These are phyloP conservation scores for Trichoderma sp. DNA, from an alignment of 2,329 filamentous ascomycete genomes.

Conservation along the genomic window DNA sequence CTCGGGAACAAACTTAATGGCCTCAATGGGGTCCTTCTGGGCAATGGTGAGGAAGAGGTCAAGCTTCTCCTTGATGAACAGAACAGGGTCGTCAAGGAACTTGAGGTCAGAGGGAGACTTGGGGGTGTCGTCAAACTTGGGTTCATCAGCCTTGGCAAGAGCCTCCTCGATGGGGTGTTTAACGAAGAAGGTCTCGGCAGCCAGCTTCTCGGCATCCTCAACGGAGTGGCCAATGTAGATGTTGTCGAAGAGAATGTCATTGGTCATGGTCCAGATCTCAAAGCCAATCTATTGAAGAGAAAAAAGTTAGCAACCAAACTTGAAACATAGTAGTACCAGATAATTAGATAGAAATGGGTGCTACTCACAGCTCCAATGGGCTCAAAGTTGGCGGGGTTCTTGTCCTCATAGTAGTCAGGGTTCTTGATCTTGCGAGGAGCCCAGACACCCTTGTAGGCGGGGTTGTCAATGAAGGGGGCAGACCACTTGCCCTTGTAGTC, in stretches of 20 bases:
- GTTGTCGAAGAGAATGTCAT: slow-evolving; percentile 98
- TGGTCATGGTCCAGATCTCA: slow-evolving; percentile 99
- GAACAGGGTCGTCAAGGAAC: slow-evolving; percentile 88
- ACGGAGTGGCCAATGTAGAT: slow-evolving; percentile 99
- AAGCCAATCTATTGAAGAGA: slow-evolving; percentile 73
- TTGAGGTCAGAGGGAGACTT: slow-evolving; percentile 73
- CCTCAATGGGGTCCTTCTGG: slow-evolving; percentile 77
- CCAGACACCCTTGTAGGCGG: slow-evolving; percentile 96
- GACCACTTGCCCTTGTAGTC: slow-evolving; percentile 99
- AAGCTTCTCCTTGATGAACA: slow-evolving; percentile 87
- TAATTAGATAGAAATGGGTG: neutral
- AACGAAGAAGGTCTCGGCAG: slow-evolving; percentile 83
- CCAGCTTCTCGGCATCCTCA: slow-evolving; percentile 86
- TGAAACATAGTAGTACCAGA: neutral
- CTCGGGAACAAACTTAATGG: slow-evolving; percentile 87
- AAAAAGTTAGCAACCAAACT: neutral
- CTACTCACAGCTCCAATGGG: slow-evolving; percentile 89
- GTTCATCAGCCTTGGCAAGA: slow-evolving; percentile 74
- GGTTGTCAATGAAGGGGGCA: slow-evolving; percentile 92
- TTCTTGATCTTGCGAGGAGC: slow-evolving; percentile 94
- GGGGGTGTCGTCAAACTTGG: slow-evolving; percentile 64
- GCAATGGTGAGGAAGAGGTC: slow-evolving; percentile 84
- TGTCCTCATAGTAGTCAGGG: slow-evolving; percentile 95
- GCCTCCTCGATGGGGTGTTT: slow-evolving; percentile 84
- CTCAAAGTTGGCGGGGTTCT: slow-evolving; percentile 93